These are phyloP conservation scores for Haplosporangium sp. DNA, from an alignment of 371 early-diverging fungal species.

Conservation along the genomic window DNA sequence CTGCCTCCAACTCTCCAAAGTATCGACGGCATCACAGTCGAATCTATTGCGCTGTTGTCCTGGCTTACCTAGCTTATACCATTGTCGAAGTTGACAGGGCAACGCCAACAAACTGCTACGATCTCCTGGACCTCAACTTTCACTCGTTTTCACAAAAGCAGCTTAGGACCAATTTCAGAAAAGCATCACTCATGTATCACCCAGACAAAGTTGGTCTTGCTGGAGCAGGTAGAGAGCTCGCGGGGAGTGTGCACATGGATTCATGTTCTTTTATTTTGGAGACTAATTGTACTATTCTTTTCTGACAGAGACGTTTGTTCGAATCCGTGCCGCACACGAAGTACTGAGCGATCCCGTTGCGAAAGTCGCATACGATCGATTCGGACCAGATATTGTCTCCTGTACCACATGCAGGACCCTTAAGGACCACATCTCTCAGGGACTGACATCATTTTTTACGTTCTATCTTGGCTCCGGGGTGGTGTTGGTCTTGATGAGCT, in stretches of 20 bases:
- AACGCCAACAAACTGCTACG: slow-evolving; percentile 60
- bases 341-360: slow-evolving; percentile 68
- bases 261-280: neutral
- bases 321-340: slow-evolving; percentile 71
- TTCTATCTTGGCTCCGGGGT: slow-evolving; percentile 63
- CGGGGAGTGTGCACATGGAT: neutral
- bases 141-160: slow-evolving; percentile 57
- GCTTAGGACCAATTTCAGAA: slow-evolving; percentile 65
- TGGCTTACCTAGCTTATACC: slow-evolving; percentile 63
- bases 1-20: slow-evolving; percentile 52
- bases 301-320: slow-evolving; percentile 58
- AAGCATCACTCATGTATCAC: slow-evolving; percentile 71
- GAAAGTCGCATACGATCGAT: slow-evolving; percentile 70
- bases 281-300: neutral
- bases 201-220: slow-evolving; percentile 66
- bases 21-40: slow-evolving; percentile 55
- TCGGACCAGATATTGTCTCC: slow-evolving; percentile 55
- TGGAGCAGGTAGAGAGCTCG: slow-evolving; percentile 35
- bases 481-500: slow-evolving; percentile 59
- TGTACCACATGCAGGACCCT: slow-evolving; percentile 62
- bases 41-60: slow-evolving; percentile 61
- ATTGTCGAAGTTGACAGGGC: slow-evolving; percentile 61
- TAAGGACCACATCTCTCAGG: slow-evolving; percentile 56
- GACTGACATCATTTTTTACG: slow-evolving; percentile 42
- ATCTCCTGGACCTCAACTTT: slow-evolving; percentile 54